These are phyloP conservation scores for Amanita inopinata DNA, from an alignment of 768 basidiomycete species.

Conservation along the genomic window DNA sequence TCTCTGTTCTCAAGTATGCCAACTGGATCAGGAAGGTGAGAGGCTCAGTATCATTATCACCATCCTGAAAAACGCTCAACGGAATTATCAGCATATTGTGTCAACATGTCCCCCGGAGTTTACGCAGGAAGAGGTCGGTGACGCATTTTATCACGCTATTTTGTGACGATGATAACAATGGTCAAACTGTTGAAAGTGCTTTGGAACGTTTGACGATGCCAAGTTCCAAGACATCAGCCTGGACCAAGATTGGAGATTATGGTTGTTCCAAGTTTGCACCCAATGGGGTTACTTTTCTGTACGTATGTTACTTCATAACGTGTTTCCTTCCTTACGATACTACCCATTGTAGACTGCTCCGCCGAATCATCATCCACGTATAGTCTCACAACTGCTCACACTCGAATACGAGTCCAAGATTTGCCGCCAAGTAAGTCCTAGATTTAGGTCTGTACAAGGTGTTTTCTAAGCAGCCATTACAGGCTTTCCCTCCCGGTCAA, in stretches of 20 bases:
- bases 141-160: background rate
- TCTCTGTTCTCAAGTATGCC: constrained; percentile 65
- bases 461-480: background rate
- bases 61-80: background rate
- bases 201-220: constrained; percentile 69
- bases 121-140: constrained; percentile 25
- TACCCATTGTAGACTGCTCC: constrained; percentile 52
- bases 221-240: constrained; percentile 54
- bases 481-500: constrained; percentile 75
- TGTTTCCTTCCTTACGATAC: background rate
- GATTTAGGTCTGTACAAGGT: background rate
- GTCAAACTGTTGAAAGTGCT: constrained; percentile 60
- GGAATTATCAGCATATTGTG: constrained; percentile 38
- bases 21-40: constrained; percentile 64
- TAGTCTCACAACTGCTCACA: constrained; percentile 72
- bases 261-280: constrained; percentile 89
- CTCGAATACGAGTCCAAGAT: constrained; percentile 28
- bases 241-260: constrained; percentile 73
- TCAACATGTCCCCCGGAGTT: constrained; percentile 42
- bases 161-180: background rate
- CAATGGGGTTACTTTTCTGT: constrained; percentile 95
- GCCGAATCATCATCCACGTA: constrained; percentile 58
- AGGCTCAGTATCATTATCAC: background rate
- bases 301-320: constrained; percentile 11
- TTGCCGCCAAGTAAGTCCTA: constrained; percentile 20